Percentiles rank a stretch among this genome's conserved stretches.
These are phyloP conservation scores for Cronartium ribicola DNA, from an alignment of 1,284 basidiomycete genomes.

Conservation along the genomic window DNA sequence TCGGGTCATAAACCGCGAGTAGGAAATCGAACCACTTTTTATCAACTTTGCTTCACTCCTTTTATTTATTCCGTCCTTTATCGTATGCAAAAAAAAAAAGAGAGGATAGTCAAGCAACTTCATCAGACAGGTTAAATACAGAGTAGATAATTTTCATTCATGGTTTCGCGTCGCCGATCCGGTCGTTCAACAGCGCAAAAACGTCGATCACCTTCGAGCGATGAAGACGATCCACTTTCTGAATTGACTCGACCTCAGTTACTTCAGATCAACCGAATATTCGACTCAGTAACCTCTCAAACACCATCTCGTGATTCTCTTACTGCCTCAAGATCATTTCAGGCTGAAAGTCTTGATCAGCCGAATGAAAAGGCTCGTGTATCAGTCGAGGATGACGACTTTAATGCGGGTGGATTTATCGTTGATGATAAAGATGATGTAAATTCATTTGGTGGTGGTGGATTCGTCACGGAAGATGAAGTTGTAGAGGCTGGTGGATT, in stretches of 20 bases:
- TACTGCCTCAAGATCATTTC: neutral
- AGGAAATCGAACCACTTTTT: too few species aligned
- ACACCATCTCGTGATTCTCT: neutral
- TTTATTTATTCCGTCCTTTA: too few species aligned
- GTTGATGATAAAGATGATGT: neutral
- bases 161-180: neutral
- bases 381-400: neutral
- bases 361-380: neutral
- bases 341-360: neutral
- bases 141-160: neutral
- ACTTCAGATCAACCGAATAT: constrained; percentile 31
- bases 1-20: too few species aligned
- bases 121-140: too few species aligned
- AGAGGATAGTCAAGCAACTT: too few species aligned
- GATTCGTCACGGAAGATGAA: neutral
- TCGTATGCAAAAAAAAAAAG: too few species aligned
- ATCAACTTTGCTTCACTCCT: too few species aligned
- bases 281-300: constrained; percentile 21
- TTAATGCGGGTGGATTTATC: neutral
- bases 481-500: neutral
- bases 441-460: neutral
- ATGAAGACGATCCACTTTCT: constrained; percentile 30
- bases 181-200: constrained; percentile 1
- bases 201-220: neutral
- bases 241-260: constrained; percentile 35